phyloP scores from a whole-genome alignment of 257 asterid genomes.

The Solanum bukasovii region DNA sequence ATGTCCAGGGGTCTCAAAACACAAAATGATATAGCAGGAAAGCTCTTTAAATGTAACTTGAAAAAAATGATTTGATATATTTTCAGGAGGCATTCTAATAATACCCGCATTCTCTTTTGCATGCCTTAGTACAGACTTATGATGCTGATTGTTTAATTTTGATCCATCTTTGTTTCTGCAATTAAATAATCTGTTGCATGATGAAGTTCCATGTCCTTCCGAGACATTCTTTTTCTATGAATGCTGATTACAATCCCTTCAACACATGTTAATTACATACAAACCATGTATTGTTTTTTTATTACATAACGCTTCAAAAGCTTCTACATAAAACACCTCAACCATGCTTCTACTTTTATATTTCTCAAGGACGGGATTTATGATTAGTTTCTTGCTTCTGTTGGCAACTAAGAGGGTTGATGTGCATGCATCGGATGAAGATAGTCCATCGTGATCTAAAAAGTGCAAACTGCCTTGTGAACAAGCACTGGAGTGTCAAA shows the following conservation, averaged over 20 bases:
- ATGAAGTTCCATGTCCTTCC: background rate
- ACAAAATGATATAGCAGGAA: background rate
- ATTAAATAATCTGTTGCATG: background rate
- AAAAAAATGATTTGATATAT: background rate
- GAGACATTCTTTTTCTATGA: background rate
- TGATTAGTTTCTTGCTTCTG: conserved; percentile 5
- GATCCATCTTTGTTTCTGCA: background rate
- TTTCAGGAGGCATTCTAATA: background rate
- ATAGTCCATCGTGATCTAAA: conserved; percentile 83
- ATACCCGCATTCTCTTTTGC: background rate
- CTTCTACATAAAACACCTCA: background rate
- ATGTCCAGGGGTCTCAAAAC: background rate
- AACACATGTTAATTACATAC: background rate
- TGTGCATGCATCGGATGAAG: conserved; percentile 98
- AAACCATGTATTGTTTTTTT: background rate
- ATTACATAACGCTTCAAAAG: background rate
- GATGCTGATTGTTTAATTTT: background rate
- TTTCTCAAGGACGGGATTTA: conserved; percentile 2
- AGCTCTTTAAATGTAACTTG: background rate
- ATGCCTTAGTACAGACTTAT: background rate
- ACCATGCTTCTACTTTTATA: background rate
- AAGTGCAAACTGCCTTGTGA: conserved; percentile 90
- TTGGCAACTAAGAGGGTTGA: conserved; percentile 63
- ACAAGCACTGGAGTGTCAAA: conserved; percentile 91
- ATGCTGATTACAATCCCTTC: background rate